phyloP scores from a whole-genome alignment of 2,329 filamentous ascomycete genomes.

The Parascedosporium putredinis region DNA sequence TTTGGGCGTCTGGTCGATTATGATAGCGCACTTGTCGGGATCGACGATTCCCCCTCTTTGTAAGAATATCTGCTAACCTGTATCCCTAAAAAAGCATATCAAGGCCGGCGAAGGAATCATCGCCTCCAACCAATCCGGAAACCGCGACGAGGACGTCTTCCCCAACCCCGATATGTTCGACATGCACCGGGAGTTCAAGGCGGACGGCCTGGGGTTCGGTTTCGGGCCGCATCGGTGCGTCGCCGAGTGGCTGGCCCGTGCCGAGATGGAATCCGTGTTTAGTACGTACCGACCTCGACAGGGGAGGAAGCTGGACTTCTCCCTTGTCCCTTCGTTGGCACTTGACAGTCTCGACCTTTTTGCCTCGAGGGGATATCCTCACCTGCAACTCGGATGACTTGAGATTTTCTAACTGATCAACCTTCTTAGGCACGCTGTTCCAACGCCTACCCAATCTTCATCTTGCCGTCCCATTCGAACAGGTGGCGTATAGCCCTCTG shows the following conservation, averaged over 20 bases:
- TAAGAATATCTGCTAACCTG: too few species aligned
- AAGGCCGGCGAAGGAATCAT: constrained; percentile 35
- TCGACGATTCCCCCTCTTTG: too few species aligned
- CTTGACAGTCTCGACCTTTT: too few species aligned
- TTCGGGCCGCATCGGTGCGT: constrained; percentile 36
- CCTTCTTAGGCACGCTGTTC: constrained; percentile 24
- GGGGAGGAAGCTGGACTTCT: too few species aligned
- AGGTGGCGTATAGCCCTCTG: constrained; percentile 28
- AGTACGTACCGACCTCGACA: too few species aligned
- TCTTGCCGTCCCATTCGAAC: constrained; percentile 26
- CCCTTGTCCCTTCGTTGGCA: too few species aligned
- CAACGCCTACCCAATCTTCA: constrained; percentile 26
- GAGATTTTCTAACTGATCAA: too few species aligned
- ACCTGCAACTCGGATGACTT: too few species aligned
- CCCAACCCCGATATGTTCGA: constrained; percentile 30
- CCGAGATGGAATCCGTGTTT: constrained; percentile 33
- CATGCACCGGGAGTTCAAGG: constrained; percentile 25
- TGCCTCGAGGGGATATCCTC: too few species aligned
- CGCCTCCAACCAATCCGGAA: constrained; percentile 34
- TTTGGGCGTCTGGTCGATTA: too few species aligned
- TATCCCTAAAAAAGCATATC: constrained; percentile 18
- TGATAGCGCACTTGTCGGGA: too few species aligned
- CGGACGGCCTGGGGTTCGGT: constrained; percentile 32
- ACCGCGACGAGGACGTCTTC: constrained; percentile 35
- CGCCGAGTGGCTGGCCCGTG: constrained; percentile 31